Evolutionary conservation across 306 rosid genomes (phyloP).

Genomic region (Cyamopsis tetragonoloba): DNA sequence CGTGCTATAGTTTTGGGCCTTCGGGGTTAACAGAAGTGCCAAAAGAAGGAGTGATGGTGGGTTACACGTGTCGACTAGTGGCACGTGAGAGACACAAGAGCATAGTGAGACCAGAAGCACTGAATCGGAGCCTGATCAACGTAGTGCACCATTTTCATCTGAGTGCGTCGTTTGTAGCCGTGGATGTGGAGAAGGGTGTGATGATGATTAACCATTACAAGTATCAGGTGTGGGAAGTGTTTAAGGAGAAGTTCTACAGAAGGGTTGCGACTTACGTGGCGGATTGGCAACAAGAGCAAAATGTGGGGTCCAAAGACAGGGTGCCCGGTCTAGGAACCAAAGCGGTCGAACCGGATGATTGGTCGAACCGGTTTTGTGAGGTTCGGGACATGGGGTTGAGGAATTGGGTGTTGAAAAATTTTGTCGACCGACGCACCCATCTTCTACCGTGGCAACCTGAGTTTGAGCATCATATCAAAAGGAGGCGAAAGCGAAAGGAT

Average conservation of each 20-base stretch:
- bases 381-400: constrained; percentile 47
- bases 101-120: constrained; percentile 63
- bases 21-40: constrained; percentile 50
- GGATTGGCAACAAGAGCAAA: constrained; percentile 58
- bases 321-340: constrained; percentile 74
- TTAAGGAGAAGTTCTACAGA: constrained; percentile 67
- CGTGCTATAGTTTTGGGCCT: constrained; percentile 74
- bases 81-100: constrained; percentile 77
- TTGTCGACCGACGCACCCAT: constrained; percentile 29
- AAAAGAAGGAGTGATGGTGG: constrained; percentile 51
- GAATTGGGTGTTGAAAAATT: constrained; percentile 36
- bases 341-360: constrained; percentile 59
- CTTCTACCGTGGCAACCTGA: constrained; percentile 56
- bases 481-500: neutral
- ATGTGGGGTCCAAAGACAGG: constrained; percentile 71
- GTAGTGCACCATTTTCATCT: constrained; percentile 87
- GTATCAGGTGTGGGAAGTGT: constrained; percentile 86
- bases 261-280: constrained; percentile 81
- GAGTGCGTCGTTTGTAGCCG: constrained; percentile 32
- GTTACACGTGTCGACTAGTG: constrained; percentile 60
- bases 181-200: constrained; percentile 34
- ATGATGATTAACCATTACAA: constrained; percentile 78
- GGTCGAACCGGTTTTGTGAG: constrained; percentile 70
- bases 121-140: constrained; percentile 56
- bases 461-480: constrained; percentile 11